Percentiles rank a stretch among this genome's conserved stretches.
These are phyloP conservation scores for Rhizophora apiculata DNA, from an alignment of 345 rosid genomes.

Conservation along the genomic window DNA sequence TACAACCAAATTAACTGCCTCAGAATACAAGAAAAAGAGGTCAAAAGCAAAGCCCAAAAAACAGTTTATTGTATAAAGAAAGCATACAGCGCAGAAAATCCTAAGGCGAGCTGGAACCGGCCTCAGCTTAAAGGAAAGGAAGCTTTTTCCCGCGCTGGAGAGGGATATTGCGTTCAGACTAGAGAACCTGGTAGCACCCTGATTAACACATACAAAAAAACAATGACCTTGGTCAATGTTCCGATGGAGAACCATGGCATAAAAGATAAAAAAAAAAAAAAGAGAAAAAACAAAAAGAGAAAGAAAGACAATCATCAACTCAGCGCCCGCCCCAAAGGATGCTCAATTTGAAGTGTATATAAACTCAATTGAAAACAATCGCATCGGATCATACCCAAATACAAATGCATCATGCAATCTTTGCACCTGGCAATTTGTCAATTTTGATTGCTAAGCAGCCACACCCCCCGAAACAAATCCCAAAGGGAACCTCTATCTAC, in stretches of 20 bases:
- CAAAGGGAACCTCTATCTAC: neutral
- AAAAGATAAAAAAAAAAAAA: neutral
- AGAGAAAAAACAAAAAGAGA: neutral
- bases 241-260: neutral
- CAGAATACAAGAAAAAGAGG: neutral
- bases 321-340: neutral
- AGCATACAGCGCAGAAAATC: conserved; percentile 57
- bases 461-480: too few species aligned
- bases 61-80: neutral
- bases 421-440: neutral
- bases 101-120: conserved; percentile 38
- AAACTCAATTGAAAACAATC: neutral
- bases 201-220: conserved; percentile 1
- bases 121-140: conserved; percentile 16
- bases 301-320: neutral
- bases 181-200: conserved; percentile 19
- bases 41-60: neutral
- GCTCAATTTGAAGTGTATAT: neutral
- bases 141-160: conserved; percentile 12
- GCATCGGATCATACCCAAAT: too few species aligned
- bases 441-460: too few species aligned
- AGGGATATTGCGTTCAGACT: conserved; percentile 17
- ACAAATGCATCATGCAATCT: neutral
- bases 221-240: neutral
- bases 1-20: neutral